These are phyloP conservation scores for Porpolomopsis calyptriformis DNA, from an alignment of 768 basidiomycete genomes.

Conservation along the genomic window DNA sequence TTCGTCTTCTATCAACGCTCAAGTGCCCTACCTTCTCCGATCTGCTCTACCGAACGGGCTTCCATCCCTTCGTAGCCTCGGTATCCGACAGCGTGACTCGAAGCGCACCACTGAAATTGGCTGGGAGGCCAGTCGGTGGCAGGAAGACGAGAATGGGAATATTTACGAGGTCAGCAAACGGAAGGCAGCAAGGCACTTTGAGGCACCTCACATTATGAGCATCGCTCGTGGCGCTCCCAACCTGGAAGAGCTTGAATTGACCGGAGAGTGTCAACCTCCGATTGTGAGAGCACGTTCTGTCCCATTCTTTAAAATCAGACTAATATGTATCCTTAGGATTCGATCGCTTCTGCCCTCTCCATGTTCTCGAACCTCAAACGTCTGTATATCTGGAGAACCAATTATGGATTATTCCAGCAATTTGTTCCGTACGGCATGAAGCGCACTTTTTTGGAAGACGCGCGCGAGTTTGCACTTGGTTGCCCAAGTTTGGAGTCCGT, in stretches of 20 bases:
- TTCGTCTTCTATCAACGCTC: constrained; percentile 8
- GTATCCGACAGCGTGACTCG: constrained; percentile 5
- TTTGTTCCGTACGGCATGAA: neutral
- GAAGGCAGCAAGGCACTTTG: constrained; percentile 2
- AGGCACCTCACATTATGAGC: neutral
- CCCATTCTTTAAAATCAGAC: neutral
- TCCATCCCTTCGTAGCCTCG: constrained; percentile 11
- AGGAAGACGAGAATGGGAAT: too few relatives aligned
- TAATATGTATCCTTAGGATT: neutral
- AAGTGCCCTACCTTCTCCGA: constrained; percentile 15
- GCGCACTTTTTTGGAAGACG: neutral
- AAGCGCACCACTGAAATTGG: neutral
- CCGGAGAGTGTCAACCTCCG: neutral
- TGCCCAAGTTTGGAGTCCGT: neutral
- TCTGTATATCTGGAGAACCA: neutral
- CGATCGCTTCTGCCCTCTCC: neutral
- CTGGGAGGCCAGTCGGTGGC: constrained; percentile 5
- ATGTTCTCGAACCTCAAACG: neutral
- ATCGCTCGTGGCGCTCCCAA: constrained; percentile 7
- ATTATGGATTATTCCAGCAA: neutral
- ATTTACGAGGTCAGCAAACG: constrained; percentile 4
- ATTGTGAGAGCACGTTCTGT: neutral
- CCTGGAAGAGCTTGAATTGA: constrained; percentile 9
- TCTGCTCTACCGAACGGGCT: constrained; percentile 10
- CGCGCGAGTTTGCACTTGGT: neutral